Evolutionary conservation across 345 rosid species (phyloP), one percentile per base, ranked within the genome.

Genomic region (Lepidium sativum): DNA sequence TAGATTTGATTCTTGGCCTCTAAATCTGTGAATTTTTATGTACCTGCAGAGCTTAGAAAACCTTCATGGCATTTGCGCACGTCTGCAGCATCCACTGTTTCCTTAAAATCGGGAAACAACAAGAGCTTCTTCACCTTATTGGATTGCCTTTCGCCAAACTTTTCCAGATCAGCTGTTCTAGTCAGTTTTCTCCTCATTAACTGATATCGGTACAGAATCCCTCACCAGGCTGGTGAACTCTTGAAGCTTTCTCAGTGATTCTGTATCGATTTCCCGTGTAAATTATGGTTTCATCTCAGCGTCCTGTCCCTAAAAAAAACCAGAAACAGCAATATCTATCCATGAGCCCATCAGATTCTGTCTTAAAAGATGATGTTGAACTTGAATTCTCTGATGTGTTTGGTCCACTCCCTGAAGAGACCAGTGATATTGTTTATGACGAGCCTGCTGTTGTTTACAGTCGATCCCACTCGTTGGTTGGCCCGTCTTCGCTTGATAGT

Each of bases 101-200:
- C 99, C 99, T 94, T 95, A 81, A 72, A 75, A 48, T 80, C 69
- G 94, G 97, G 97, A 88, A 94, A 83, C 95, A 87, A 84, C 78
- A 84, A 72, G 82, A 52, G 63, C 86, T 76, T 74, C 81, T 83
- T 80, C 83, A 83, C 79, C 83, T 94, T 84, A 65, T 77, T 79
- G 63, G 86, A 81, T 75, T 80, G 97, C 88, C 79, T 82, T 34
- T 82, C 82, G 71, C 97, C 88, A 34, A 83, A 76, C 78, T 81
- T 83, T 70, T 74, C 83, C 11, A 95, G 84, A 37, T 78, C 72
- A 68, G 77, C 86, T 43, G 72, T 62, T 43, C 79, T 40, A 73
- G 69, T 78, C 73, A 81, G 50, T 72, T 82, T 79, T 75, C 77
- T 77, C 50, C 75, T 83, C 81, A 75, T 80, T 68, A 77, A 82